phyloP scores from a whole-genome alignment of 768 basidiomycete genomes.

The Suillus cothurnatus region DNA sequence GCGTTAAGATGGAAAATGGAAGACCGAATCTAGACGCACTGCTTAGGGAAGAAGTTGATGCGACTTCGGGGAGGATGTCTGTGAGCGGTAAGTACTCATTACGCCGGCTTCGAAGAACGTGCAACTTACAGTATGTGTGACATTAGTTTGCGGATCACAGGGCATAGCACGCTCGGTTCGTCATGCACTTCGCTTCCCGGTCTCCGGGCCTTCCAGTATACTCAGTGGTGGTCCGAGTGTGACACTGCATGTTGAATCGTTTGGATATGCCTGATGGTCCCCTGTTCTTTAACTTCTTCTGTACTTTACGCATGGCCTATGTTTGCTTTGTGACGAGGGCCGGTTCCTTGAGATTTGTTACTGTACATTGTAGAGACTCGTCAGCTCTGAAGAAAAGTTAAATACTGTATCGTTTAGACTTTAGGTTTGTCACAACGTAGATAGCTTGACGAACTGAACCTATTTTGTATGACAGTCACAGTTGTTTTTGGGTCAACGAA shows the following conservation, averaged over 20 bases:
- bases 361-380: background rate
- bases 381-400: no score
- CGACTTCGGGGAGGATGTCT: constrained; percentile 41
- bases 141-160: constrained; percentile 51
- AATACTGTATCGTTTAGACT: no score
- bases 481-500: no score
- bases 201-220: constrained; percentile 28
- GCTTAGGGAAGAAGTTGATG: constrained; percentile 39
- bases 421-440: no score
- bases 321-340: background rate
- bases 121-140: background rate
- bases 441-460: no score
- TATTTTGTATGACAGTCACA: constrained; percentile 35
- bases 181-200: constrained; percentile 39
- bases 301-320: background rate
- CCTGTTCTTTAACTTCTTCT: background rate
- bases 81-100: constrained; percentile 49
- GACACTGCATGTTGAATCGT: constrained; percentile 40
- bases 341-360: background rate
- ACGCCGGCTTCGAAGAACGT: background rate
- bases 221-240: constrained; percentile 42
- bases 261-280: constrained; percentile 38
- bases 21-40: constrained; percentile 45
- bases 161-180: constrained; percentile 42
- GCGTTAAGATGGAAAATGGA: constrained; percentile 35